Percentiles rank a stretch among this genome's conserved stretches.
Evolutionary conservation across 306 rosid species (phyloP).

Genomic region (Pyrus pyrifolia): DNA sequence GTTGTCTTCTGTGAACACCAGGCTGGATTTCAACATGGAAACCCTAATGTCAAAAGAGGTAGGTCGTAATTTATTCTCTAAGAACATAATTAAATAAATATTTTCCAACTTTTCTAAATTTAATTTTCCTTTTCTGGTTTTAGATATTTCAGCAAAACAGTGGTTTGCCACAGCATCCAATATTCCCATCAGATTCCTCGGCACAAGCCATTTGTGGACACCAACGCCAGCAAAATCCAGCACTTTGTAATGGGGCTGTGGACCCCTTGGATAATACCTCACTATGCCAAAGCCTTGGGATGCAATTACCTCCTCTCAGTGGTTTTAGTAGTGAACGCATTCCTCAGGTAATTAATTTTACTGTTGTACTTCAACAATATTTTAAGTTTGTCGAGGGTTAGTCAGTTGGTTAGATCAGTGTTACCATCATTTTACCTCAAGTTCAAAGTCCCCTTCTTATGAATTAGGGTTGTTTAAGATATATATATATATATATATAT

Average conservation of each 20-base stretch:
- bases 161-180: constrained; percentile 48
- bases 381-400: background rate
- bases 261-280: constrained; percentile 57
- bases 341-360: constrained; percentile 50
- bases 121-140: constrained; percentile 12
- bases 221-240: constrained; percentile 45
- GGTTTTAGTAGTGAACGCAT: constrained; percentile 20
- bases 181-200: constrained; percentile 69
- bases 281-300: constrained; percentile 45
- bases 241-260: constrained; percentile 48
- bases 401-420: background rate
- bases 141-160: constrained; percentile 65
- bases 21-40: constrained; percentile 67
- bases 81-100: background rate
- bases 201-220: constrained; percentile 59
- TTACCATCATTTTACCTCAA: background rate
- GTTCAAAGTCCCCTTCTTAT: background rate
- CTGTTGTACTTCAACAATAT: background rate
- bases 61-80: constrained; percentile 15
- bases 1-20: constrained; percentile 79
- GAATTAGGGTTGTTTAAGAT: no score
- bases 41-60: constrained; percentile 73
- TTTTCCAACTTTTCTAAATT: constrained; percentile 16
- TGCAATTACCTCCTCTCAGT: constrained; percentile 56
- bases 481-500: no score